Percentiles rank a stretch among this genome's conserved stretches.
Evolutionary conservation across 176 grass and related monocot species (phyloP).

Genomic region (Oryza meyeriana): DNA sequence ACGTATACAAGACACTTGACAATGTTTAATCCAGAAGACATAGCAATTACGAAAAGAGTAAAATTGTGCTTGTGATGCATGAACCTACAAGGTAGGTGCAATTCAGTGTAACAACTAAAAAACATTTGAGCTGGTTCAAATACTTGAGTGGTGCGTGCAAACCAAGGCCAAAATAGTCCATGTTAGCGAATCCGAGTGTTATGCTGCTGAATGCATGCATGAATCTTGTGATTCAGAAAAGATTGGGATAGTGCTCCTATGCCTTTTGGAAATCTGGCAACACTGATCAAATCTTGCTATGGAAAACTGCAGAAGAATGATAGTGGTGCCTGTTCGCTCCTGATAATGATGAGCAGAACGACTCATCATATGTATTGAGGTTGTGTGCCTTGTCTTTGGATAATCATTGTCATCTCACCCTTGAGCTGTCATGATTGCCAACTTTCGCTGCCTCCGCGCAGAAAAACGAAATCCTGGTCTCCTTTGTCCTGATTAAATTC

Average conservation of each 20-base stretch:
- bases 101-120: not conserved
- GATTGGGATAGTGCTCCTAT: not conserved
- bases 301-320: not conserved
- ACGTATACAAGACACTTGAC: not conserved
- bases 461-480: not conserved
- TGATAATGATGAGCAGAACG: not conserved
- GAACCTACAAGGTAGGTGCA: not conserved
- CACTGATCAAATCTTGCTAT: not conserved
- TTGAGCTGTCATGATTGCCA: not conserved
- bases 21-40: not conserved
- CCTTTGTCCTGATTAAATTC: too few relatives aligned
- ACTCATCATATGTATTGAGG: not conserved
- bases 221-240: not conserved
- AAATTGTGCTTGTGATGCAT: not conserved
- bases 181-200: not conserved
- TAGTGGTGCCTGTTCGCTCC: not conserved
- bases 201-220: not conserved
- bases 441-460: not conserved
- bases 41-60: not conserved
- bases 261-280: not conserved
- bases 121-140: not conserved
- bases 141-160: too few relatives aligned
- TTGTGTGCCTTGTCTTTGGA: not conserved
- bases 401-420: not conserved
- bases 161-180: not conserved